Base-by-base conservation (phyloP, 169 alveolate species). In the Neospora caninum region DNA sequence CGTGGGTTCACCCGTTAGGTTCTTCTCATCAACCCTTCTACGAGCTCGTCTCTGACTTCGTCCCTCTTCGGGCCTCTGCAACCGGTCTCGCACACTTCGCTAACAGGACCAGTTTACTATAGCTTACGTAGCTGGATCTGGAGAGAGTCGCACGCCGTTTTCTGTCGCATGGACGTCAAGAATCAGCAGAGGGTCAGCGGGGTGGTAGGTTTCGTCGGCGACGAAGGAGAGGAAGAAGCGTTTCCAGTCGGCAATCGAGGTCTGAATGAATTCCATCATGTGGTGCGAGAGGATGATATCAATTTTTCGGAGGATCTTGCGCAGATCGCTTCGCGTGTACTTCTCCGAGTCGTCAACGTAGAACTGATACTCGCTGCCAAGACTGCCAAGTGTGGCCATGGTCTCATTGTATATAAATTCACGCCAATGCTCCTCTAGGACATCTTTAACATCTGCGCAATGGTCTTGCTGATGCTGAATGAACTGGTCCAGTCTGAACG, bases 171-270 rank as follows among this genome's bases (percentile, higher is more conserved):
- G 38, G 42, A 82, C 89, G n/a, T 38, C 67, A 10, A 82, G 67
- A 42, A 82, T 42, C 38, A 82, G 89, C 25, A 82, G 89, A 38
- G 89, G 89, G 25, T 73, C 84, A 16, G 42, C 45, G 20, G 43
- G 49, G 42, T 2, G 49, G 9, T 73, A 43, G 16, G 49, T 73
- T 73, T 36, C 84, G 84, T 73, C 84, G 43, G 25, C 42, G 49
- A 43, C 69, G 89, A 82, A 82, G 22, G 89, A 82, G 41, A 82
- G 64, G 67, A 82, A 82, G 89, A 82, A 82, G 34, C 6, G 38
- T 41, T 31, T 82, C 89, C 89, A 82, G 53, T 82, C 89, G 41
- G 53, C 89, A 36, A 82, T 82, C 31, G 89, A 82, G 36, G 89
- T 41, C 13, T 25, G 43, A 41, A 82, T 41, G 67, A 82, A 82